Evolutionary conservation across 192 early-diverging fungal species (phyloP), one percentile per base, ranked within the genome.

Genomic region (Backusella luteola): DNA sequence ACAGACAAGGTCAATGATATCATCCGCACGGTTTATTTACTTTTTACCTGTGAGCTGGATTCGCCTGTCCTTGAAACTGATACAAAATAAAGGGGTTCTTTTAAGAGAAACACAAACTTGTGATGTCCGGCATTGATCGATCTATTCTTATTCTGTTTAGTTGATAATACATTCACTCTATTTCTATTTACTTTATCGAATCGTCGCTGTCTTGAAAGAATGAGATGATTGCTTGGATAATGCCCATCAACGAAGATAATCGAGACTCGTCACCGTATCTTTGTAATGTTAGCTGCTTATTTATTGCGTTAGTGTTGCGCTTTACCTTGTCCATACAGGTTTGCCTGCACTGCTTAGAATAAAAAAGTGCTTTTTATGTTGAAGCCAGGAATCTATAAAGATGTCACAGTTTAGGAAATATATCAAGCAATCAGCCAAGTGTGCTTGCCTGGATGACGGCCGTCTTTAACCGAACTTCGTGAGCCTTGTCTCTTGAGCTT

Each of bases 341-440:
- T 99, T 99, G 21, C 97, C 97, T 5, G 95, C 93, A 76, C 89
- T 93, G 85, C 93, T 94, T 15, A 99, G 87, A 9, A 99, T 92
- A 76, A 99, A 94, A 74, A 96, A 96, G 76, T 99, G 96, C 73
- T 94, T 95, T 39, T 86, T 84, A 52, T 90, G 90, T 15, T 76
- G 79, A 4, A 85, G 69, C 92, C 92, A 93, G 4, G 85, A 52
- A 34, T 77, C 74, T 73, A 19, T 38, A 42, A 32, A 69, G 32
- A 0, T 49, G 68, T 15, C 26, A n/a, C 34, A 34, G 34, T 15
- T 15, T 56, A 56, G 38, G 11, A 53, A 63, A 15, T 35, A 17
- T 29, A 32, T 32, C 32, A 52, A 36, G 34, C 53, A 44, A 73
- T 56, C 19, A n/a, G 32, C 23, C 34, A 34, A 35, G 6, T n/a